Base-by-base conservation (phyloP, 352 stramenopile genomes). In the Achlya hypogyna region DNA sequence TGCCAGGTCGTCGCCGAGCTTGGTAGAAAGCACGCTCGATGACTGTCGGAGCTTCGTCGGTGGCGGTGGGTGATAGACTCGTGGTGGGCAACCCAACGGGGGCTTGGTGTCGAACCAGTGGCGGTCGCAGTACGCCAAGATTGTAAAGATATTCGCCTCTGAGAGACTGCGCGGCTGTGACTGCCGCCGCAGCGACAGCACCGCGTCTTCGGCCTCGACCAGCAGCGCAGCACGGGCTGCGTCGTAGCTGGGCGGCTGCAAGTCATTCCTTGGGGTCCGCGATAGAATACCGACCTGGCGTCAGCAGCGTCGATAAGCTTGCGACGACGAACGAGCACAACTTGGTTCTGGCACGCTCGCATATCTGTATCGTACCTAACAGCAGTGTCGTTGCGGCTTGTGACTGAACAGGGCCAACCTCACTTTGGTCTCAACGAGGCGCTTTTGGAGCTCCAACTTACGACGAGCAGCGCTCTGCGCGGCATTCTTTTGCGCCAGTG, bases 31-130 rank as follows among this genome's bases (percentile, higher is more conserved):
- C n/a, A 71, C 70, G 23, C 77, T 75, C 2, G 76, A 71, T 10
- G 72, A 70, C 23, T 49, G 51, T 34, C 78, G 70, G 1, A 68
- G 47, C 34, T 51, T 65, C 0, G 52, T 77, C 23, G 79, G 78
- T 9, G 58, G 12, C 16, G 77, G 49, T 20, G 63, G n/a, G 9
- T 16, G 6, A 14, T 42, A 42, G 6, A 18, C 18, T 18, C 32
- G 51, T 53, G 2, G 20, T 20, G 69, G 29, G 45, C 8, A 71
- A 42, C 23, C 71, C 60, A 22, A 8, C 34, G 27, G n/a, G n/a
- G n/a, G 12, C 27, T 32, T 34, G 5, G 34, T 35, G 1, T 78
- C 75, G 65, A 90, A 90, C 81, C 81, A 90, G 59, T 87, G 78
- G 14, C 81, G 74, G 9, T 52, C 38, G 49, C 78, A 90, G 38